Percentiles rank a stretch among this genome's conserved stretches.
phyloP scores from a whole-genome alignment of 495 filamentous ascomycete genomes.

The Hypoxylon intermedium region DNA sequence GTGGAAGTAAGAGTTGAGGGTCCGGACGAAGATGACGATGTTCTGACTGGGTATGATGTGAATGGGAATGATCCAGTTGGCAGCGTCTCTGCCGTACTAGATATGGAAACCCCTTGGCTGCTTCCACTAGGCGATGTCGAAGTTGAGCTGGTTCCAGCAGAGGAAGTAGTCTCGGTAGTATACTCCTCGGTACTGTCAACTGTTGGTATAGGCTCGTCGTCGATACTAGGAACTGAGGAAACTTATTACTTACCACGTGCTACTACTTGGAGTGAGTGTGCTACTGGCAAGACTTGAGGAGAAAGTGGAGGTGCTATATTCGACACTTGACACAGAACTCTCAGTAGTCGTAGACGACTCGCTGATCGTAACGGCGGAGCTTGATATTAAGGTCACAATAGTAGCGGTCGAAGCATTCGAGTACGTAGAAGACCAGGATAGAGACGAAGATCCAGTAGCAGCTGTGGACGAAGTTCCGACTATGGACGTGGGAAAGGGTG shows the following conservation, averaged over 20 bases:
- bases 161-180: background rate
- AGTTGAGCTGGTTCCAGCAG: slow-evolving; percentile 2
- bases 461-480: slow-evolving; percentile 11
- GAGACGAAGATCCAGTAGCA: slow-evolving; percentile 7
- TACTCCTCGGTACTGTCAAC: slow-evolving; percentile 21
- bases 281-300: background rate
- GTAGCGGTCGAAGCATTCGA: slow-evolving; percentile 5
- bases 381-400: slow-evolving; percentile 12
- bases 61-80: background rate
- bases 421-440: background rate
- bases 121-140: background rate
- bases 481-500: slow-evolving; percentile 27
- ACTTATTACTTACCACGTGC: slow-evolving; percentile 29
- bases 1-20: slow-evolving; percentile 19
- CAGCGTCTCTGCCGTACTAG: background rate
- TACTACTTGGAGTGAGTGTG: background rate
- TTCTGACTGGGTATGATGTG: slow-evolving; percentile 8
- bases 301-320: slow-evolving; percentile 5
- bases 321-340: slow-evolving; percentile 10
- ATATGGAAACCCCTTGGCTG: background rate
- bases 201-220: too few species aligned
- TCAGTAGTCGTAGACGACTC: background rate
- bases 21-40: slow-evolving; percentile 2
- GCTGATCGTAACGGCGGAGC: slow-evolving; percentile 2
- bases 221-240: too few species aligned